Evolutionary conservation across 208 protist species (phyloP).

Genomic region (Strigomonas culicis): DNA sequence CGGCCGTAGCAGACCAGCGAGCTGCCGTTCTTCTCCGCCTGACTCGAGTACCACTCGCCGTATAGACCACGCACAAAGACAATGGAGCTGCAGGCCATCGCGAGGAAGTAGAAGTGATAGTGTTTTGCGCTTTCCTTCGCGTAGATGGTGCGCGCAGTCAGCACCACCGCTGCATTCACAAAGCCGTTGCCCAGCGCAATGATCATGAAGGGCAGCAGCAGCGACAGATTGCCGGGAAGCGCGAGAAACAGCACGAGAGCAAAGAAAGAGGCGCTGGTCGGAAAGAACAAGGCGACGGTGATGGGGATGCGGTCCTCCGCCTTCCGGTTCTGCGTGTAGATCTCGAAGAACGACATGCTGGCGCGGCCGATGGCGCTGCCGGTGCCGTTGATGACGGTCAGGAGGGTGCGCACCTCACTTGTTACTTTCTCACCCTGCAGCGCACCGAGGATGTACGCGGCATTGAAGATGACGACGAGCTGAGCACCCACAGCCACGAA

Average conservation of each 20-base stretch:
- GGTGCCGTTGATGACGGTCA: conserved; percentile 59
- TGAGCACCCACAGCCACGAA: conserved; percentile 36
- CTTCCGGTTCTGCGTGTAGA: conserved; percentile 44
- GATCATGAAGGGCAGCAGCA: conserved; percentile 49
- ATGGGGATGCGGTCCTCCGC: conserved; percentile 65
- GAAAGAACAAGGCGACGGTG: conserved; percentile 35
- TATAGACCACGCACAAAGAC: conserved; percentile 60
- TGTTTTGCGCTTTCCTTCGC: conserved; percentile 63
- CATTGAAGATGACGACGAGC: conserved; percentile 56
- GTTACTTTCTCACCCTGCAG: conserved; percentile 27
- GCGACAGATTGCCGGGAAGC: conserved; percentile 18
- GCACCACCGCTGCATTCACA: conserved; percentile 20
- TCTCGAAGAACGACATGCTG: conserved; percentile 47
- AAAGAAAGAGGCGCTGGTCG: conserved; percentile 29
- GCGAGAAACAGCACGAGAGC: conserved; percentile 35
- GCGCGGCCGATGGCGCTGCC: conserved; percentile 53
- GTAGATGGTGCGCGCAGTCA: conserved; percentile 64
- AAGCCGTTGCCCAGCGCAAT: conserved; percentile 57
- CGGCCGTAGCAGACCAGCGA: not conserved
- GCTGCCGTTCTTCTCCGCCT: not conserved
- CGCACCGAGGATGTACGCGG: conserved; percentile 38
- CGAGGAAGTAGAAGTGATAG: conserved; percentile 57
- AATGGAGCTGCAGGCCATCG: conserved; percentile 27
- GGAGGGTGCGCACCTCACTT: conserved; percentile 27
- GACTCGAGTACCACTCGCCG: conserved; percentile 19